Evolutionary conservation across 768 basidiomycete genomes (phyloP).

Genomic region (Boletus rubescentipes): DNA sequence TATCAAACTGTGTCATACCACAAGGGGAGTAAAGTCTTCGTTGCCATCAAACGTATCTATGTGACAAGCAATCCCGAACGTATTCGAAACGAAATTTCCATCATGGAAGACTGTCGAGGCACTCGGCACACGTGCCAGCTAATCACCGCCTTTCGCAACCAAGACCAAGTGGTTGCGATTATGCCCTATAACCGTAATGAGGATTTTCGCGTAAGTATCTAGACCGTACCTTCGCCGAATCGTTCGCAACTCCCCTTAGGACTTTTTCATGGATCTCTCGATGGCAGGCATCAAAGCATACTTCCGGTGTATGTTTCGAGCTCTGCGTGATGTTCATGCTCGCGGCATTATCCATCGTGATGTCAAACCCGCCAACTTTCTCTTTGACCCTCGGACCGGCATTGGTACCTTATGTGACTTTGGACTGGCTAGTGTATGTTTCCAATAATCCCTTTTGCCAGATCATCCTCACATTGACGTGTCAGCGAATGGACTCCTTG

Average conservation of each 20-base stretch:
- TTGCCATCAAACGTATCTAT: constrained; percentile 96
- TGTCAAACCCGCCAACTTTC: constrained; percentile 97
- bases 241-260: constrained; percentile 40
- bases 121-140: constrained; percentile 89
- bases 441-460: not conserved
- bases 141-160: constrained; percentile 88
- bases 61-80: constrained; percentile 93
- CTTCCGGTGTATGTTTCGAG: constrained; percentile 88
- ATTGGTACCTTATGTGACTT: constrained; percentile 91
- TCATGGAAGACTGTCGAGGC: constrained; percentile 83
- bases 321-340: constrained; percentile 83
- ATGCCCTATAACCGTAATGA: constrained; percentile 93
- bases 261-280: constrained; percentile 75
- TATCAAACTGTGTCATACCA: constrained; percentile 53
- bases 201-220: constrained; percentile 83
- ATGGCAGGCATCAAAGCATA: constrained; percentile 80
- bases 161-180: constrained; percentile 90
- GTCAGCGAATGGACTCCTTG: constrained; percentile 55
- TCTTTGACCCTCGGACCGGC: constrained; percentile 83
- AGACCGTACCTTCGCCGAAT: not conserved
- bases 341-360: constrained; percentile 92
- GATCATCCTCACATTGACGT: constrained; percentile 6
- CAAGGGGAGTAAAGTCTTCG: constrained; percentile 59
- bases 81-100: constrained; percentile 89
- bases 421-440: constrained; percentile 86